A percentile compares a stretch with the other conserved stretches of the same genome.
Evolutionary conservation across 306 rosid species (phyloP).

Genomic region (Pyrus communis): DNA sequence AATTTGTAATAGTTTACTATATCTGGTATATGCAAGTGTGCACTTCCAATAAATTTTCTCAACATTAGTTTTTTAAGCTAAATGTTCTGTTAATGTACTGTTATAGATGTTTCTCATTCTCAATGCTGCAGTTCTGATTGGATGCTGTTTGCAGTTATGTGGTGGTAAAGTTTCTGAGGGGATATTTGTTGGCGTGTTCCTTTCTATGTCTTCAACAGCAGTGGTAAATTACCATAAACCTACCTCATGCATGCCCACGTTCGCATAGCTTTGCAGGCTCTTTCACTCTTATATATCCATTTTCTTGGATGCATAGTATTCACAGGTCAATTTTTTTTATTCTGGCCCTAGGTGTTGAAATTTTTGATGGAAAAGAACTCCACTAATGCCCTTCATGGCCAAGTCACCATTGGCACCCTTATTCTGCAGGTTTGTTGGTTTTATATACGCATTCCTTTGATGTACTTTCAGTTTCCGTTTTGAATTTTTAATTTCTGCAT

Average conservation of each 20-base stretch:
- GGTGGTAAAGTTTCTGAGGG: constrained; percentile 98
- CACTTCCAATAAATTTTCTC: background rate
- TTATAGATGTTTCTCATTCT: constrained; percentile 13
- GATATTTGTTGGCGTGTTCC: constrained; percentile 82
- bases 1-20: background rate
- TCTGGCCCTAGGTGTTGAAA: constrained; percentile 62
- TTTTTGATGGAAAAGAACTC: constrained; percentile 91
- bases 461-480: background rate
- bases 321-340: background rate
- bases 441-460: background rate
- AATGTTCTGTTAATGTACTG: constrained; percentile 14
- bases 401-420: constrained; percentile 78
- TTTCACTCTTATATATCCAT: background rate
- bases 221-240: constrained; percentile 28
- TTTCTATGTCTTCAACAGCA: constrained; percentile 99
- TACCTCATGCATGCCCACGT: constrained; percentile 8
- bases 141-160: constrained; percentile 75
- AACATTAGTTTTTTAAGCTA: background rate
- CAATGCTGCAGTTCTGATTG: constrained; percentile 23
- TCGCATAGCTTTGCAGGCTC: background rate
- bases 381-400: constrained; percentile 85
- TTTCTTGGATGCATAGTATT: background rate
- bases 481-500: background rate
- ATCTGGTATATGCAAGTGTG: background rate
- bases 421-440: constrained; percentile 54